phyloP scores from a whole-genome alignment of 192 early-diverging fungal genomes.

The Coemansia sp. region DNA sequence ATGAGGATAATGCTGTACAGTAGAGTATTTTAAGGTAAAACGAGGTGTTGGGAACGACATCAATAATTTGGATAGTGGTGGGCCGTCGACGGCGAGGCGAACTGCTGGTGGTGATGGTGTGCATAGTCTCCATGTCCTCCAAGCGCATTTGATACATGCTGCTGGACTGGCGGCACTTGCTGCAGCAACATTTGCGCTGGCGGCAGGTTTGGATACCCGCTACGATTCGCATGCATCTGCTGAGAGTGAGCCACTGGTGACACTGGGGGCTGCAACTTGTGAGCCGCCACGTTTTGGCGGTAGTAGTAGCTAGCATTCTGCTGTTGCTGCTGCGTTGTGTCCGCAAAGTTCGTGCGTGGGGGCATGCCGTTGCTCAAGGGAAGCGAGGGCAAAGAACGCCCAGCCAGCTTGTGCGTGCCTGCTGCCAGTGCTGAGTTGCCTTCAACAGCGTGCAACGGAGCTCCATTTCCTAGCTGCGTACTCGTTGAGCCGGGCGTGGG shows the following conservation, averaged over 20 bases:
- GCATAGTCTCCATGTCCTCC: constrained; percentile 12
- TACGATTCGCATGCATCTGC: constrained; percentile 15
- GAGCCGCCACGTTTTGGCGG: constrained; percentile 10
- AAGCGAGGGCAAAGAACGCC: constrained; percentile 48
- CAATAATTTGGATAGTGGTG: constrained; percentile 21
- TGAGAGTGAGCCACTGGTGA: constrained; percentile 22
- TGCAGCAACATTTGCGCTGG: constrained; percentile 50
- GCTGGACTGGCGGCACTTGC: constrained; percentile 31
- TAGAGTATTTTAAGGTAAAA: constrained; percentile 2
- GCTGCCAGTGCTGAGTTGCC: constrained; percentile 13
- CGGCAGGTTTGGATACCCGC: constrained; percentile 36
- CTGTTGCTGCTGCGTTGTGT: constrained; percentile 23
- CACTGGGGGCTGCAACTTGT: constrained; percentile 13
- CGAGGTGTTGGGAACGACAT: not conserved
- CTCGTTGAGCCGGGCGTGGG: constrained; percentile 46
- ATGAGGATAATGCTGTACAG: constrained; percentile 18
- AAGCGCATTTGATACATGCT: constrained; percentile 4
- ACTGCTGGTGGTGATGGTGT: constrained; percentile 15
- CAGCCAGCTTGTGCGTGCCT: constrained; percentile 32
- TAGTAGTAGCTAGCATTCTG: constrained; percentile 7
- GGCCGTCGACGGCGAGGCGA: constrained; percentile 18
- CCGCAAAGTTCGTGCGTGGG: constrained; percentile 27
- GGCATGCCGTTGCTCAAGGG: constrained; percentile 19
- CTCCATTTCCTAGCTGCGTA: constrained; percentile 24
- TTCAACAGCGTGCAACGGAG: constrained; percentile 37